These are phyloP conservation scores for Halophytophthora polymorphica DNA, from an alignment of 352 stramenopile genomes.

Conservation along the genomic window DNA sequence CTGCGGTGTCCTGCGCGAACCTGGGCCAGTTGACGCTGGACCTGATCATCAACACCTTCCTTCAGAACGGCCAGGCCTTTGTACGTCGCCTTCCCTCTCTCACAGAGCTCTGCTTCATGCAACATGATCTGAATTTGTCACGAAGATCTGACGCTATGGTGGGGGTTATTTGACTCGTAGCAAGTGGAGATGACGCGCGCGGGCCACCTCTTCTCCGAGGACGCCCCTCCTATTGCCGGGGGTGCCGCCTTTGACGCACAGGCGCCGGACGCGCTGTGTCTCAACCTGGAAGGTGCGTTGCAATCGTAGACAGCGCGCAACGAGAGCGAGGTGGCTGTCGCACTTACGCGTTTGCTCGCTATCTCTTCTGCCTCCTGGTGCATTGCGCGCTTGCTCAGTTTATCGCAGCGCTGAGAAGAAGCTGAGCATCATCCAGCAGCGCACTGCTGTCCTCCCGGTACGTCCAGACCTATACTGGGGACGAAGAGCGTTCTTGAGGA, in stretches of 20 bases:
- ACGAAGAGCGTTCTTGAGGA: neutral
- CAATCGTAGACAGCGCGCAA: neutral
- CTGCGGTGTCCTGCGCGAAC: slow-evolving; percentile 77
- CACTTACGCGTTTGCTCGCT: slow-evolving; percentile 1
- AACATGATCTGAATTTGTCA: slow-evolving; percentile 8
- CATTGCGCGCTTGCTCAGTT: slow-evolving; percentile 28
- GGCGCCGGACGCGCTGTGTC: slow-evolving; percentile 40
- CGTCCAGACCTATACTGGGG: neutral
- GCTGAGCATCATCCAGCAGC: slow-evolving; percentile 76
- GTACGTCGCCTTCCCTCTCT: slow-evolving; percentile 22
- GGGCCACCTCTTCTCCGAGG: slow-evolving; percentile 60
- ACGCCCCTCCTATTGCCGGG: slow-evolving; percentile 60
- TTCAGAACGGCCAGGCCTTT: slow-evolving; percentile 41
- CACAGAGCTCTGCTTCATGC: neutral
- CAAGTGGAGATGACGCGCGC: slow-evolving; percentile 38
- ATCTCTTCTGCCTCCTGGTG: no score
- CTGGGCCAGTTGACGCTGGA: slow-evolving; percentile 77
- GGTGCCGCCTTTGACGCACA: slow-evolving; percentile 50
- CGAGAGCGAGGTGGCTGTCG: neutral
- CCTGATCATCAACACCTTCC: slow-evolving; percentile 70
- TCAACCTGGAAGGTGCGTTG: slow-evolving; percentile 71
- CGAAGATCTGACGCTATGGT: slow-evolving; percentile 1
- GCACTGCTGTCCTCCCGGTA: slow-evolving; percentile 49
- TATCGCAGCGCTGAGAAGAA: slow-evolving; percentile 61
- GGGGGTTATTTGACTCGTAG: slow-evolving; percentile 5